Base-by-base conservation (phyloP, 176 grass and related monocot genomes). In the Paspalum notatum region DNA sequence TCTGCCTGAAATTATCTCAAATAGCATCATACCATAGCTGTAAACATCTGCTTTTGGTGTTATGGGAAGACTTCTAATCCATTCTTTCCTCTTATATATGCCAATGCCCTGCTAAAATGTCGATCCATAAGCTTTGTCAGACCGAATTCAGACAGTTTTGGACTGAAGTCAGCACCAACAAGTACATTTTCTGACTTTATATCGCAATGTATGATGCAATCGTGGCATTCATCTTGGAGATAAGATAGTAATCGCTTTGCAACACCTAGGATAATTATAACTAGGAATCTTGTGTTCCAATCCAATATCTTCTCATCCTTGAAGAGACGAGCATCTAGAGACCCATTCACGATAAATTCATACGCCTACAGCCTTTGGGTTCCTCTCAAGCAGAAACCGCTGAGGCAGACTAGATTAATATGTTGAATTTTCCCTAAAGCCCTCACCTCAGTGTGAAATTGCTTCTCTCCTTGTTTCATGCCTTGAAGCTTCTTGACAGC, bases 111-210 rank as follows among this genome's bases (percentile, higher is more conserved):
- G 70, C 85, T 88, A 52, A 81, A 87, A 26, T 91, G 47, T 17
- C 71, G 12, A 5, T 77, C 76, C 6, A 87, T 71, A 49, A 87
- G 85, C 71, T 91, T 91, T 2, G 71, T 85, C 71, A 87, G 74
- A 20, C 89, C 81, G 5, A 91, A 91, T n/a, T 91, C 81, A 66
- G 89, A 54, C 5, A 87, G 16, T 62, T 84, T 81, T 18, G 81
- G 44, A 32, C 12, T 50, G 8, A 84, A 81, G 12, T 71, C 18
- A 7, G 0, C 48, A 39, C 85, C 71, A 12, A 87, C 15, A 50
- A 91, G 70, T 76, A 87, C 45, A 78, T 91, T 91, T 25, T 87
- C 81, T 2, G 89, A 76, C 38, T 91, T 91, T 42, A 87, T 57
- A 26, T 84, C 81, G 38, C 81, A 87, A 40, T 91, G 76, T 52